Evolutionary conservation across 2,329 filamentous ascomycete species (phyloP), one percentile per base, ranked within the genome.

Genomic region (Grosmannia huntii): DNA sequence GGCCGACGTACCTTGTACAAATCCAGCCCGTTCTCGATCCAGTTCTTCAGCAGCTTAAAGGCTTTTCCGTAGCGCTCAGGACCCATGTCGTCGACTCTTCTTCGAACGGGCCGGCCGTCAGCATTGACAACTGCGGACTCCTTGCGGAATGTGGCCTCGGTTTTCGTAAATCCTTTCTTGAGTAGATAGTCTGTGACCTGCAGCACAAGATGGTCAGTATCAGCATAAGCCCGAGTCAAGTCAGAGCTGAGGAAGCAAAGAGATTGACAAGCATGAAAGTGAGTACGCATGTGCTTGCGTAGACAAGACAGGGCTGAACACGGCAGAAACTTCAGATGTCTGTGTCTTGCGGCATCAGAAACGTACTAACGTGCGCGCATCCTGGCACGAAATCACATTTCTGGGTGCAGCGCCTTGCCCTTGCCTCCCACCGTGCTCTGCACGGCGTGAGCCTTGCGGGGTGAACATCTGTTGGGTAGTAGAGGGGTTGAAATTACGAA

Each of bases 91-190:
- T 90, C 86, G 21, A 82, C 81, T 56, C 76, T 75, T 16, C 73
- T 71, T 53, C 84, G 79, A 38, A 92, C 80, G 2, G 90, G 89
- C 60, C 87, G 83, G 10, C 90, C 91, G 69, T 90, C 89, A 25
- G 86, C 80, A 59, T 92, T 89, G 49, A 94, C 79, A 64, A 90
- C 85, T 27, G 88, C 85, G 1, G 91, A 95, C 71, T 99, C 94
- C 70, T 90, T 87, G 50, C 94, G 84, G 57, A 99, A 88, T 69
- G 94, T 89, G 23, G 92, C 89, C 71, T 99, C 94, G 0, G 94
- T 97, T 27, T 87, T 82, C 57, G 85, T 90, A 71, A 96, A 99
- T 0, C 94, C 94, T 64, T 96, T 91, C 71, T 99, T 99, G 2
- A 90, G 83, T 1, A 99, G 78, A 70, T 99, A 99, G 66, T 99